These are phyloP conservation scores for Clathrospora elynae DNA, from an alignment of 2,329 filamentous ascomycete species.

Conservation along the genomic window DNA sequence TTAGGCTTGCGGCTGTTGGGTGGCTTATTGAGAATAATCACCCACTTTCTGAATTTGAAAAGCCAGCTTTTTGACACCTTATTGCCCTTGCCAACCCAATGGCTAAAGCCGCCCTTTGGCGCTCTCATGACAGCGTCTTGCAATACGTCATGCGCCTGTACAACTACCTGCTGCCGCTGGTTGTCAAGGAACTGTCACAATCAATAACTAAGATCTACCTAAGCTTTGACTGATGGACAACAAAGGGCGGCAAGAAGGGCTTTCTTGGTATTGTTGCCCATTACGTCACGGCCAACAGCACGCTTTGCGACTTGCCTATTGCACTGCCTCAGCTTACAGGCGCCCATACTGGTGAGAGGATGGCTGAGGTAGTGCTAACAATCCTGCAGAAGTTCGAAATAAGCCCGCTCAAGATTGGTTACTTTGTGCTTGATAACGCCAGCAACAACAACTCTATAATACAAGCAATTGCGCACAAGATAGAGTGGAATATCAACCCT, in stretches of 20 bases:
- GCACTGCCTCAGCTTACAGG: constrained; percentile 9
- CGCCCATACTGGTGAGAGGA: constrained; percentile 5
- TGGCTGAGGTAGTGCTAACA: constrained; percentile 1
- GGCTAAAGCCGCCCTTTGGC: neutral
- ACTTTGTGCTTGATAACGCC: neutral
- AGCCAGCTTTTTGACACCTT: constrained; percentile 1
- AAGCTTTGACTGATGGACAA: constrained; percentile 6
- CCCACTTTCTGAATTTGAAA: constrained; percentile 6
- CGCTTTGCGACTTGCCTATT: constrained; percentile 7
- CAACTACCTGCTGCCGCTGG: neutral
- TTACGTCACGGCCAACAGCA: neutral
- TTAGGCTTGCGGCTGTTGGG: neutral
- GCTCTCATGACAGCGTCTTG: neutral
- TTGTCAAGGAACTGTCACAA: neutral
- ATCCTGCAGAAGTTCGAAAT: constrained; percentile 1
- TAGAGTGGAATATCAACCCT: constrained; percentile 1
- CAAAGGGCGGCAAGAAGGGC: constrained; percentile 8
- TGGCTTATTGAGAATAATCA: constrained; percentile 8
- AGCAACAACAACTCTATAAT: neutral
- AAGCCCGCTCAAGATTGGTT: neutral
- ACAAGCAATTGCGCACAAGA: neutral
- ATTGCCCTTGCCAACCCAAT: neutral
- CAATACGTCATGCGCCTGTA: neutral
- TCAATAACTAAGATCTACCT: neutral
- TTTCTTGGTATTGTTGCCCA: constrained; percentile 8